A percentile compares a stretch with the other conserved stretches of the same genome.
These are phyloP conservation scores for Salix koriyanagi DNA, from an alignment of 345 rosid genomes.

Conservation along the genomic window DNA sequence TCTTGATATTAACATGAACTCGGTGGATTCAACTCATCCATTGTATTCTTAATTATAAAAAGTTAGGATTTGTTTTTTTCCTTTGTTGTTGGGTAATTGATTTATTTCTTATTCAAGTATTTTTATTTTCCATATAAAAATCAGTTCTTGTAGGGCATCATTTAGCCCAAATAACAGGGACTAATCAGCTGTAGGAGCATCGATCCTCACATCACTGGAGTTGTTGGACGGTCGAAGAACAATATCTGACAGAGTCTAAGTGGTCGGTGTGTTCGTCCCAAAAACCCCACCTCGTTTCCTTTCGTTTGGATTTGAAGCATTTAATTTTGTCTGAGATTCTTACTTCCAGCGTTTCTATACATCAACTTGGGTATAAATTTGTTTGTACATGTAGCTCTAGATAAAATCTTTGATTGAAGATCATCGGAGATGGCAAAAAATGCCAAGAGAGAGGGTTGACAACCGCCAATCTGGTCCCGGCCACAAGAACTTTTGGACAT, in stretches of 20 bases:
- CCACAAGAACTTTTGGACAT: conserved; percentile 47
- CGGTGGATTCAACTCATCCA: background rate
- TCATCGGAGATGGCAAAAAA: background rate
- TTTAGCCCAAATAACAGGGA: background rate
- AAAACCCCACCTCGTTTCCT: background rate
- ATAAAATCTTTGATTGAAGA: background rate
- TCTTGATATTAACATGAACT: background rate
- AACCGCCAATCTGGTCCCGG: conserved; percentile 65
- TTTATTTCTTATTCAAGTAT: too few species aligned
- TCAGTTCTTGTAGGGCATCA: background rate
- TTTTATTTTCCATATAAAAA: too few species aligned
- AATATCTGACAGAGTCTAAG: background rate
- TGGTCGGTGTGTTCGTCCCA: conserved; percentile 11
- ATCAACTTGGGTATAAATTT: too few species aligned
- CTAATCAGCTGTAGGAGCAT: background rate
- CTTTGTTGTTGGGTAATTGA: background rate
- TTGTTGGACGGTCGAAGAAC: conserved; percentile 16
- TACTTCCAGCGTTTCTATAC: background rate
- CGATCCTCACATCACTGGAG: background rate
- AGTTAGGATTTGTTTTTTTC: conserved; percentile 19
- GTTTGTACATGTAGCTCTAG: background rate
- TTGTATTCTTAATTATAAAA: background rate
- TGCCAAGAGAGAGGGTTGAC: conserved; percentile 42
- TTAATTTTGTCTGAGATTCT: background rate
- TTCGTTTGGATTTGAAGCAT: background rate